Percentiles rank a stretch among this genome's conserved stretches.
Conservation (phyloP, 495 filamentous ascomycete genomes). For the Penicillium nucicola region DNA sequence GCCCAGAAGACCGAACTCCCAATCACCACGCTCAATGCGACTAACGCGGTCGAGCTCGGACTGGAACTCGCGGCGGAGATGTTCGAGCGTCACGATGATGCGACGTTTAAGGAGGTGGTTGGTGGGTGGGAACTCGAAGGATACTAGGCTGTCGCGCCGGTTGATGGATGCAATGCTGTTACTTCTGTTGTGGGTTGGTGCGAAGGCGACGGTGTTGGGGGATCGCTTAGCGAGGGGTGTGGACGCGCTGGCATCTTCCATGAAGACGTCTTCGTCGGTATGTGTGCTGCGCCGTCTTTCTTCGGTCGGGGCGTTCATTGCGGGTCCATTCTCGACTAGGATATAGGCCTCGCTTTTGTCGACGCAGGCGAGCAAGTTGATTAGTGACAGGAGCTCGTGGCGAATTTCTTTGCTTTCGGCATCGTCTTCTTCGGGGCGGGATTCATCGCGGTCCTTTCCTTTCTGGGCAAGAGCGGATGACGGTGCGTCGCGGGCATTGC, state of each 20-base stretch:
- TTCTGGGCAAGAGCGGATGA: constrained; percentile 42
- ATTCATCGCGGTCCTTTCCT: constrained; percentile 42
- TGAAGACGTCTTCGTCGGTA: constrained; percentile 40
- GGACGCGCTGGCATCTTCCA: constrained; percentile 32
- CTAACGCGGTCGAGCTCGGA: constrained; percentile 76
- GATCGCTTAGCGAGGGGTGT: constrained; percentile 9
- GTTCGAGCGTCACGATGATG: constrained; percentile 72
- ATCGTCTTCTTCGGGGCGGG: constrained; percentile 53
- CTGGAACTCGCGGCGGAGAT: constrained; percentile 82
- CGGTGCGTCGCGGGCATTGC: constrained; percentile 44
- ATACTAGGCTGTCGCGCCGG: constrained; percentile 1
- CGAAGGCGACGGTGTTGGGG: constrained; percentile 13
- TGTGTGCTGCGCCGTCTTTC: constrained; percentile 25
- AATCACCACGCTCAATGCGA: constrained; percentile 58
- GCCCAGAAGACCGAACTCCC: constrained; percentile 51
- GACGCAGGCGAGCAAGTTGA: constrained; percentile 87
- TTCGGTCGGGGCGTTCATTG: constrained; percentile 2
- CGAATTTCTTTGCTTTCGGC: constrained; percentile 52
- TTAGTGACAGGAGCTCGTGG: constrained; percentile 72
- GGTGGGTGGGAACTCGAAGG: constrained; percentile 1
- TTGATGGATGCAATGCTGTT: constrained; percentile 22
- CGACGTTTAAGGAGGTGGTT: constrained; percentile 25
- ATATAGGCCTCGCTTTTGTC: constrained; percentile 74
- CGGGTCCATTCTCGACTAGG: constrained; percentile 46
- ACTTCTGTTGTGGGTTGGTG: constrained; percentile 13